A percentile compares a stretch with the other conserved stretches of the same genome.
These are phyloP conservation scores for Ganoderma lingzhi DNA, from an alignment of 1,284 basidiomycete genomes.

Conservation along the genomic window DNA sequence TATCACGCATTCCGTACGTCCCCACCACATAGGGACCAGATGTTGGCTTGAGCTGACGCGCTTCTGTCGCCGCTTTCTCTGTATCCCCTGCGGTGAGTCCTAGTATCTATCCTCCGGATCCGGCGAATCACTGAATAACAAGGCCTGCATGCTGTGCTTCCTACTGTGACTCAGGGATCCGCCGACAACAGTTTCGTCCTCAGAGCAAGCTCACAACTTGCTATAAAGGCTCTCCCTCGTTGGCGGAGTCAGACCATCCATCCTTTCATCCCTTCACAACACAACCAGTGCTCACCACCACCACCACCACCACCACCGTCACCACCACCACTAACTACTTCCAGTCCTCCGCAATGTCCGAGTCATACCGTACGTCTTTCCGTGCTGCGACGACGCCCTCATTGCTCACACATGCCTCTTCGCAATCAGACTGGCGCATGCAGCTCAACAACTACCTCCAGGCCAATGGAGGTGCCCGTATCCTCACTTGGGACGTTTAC, in stretches of 20 bases:
- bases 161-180: constrained; percentile 35
- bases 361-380: constrained; percentile 32
- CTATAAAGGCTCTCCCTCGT: constrained; percentile 26
- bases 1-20: constrained; percentile 24
- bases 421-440: constrained; percentile 43
- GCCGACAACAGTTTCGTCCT: constrained; percentile 16
- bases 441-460: constrained; percentile 47
- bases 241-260: constrained; percentile 23
- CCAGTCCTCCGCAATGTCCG: constrained; percentile 29
- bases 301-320: constrained; percentile 2
- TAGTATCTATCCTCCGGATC: constrained; percentile 32
- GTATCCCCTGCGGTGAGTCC: constrained; percentile 24
- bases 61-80: constrained; percentile 18
- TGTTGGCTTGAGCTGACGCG: constrained; percentile 23
- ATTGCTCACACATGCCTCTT: background rate
- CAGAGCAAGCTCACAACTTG: constrained; percentile 16
- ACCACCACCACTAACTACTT: constrained; percentile 4
- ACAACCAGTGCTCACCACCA: background rate
- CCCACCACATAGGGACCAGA: constrained; percentile 23
- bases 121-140: constrained; percentile 33
- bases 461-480: constrained; percentile 37
- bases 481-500: constrained; percentile 40
- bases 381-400: background rate
- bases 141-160: constrained; percentile 34
- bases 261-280: constrained; percentile 13